Evolutionary conservation across 148 eudicot genomes (phyloP), one percentile per base, ranked within the genome.

Genomic region (Vaccinium corymbosum): DNA sequence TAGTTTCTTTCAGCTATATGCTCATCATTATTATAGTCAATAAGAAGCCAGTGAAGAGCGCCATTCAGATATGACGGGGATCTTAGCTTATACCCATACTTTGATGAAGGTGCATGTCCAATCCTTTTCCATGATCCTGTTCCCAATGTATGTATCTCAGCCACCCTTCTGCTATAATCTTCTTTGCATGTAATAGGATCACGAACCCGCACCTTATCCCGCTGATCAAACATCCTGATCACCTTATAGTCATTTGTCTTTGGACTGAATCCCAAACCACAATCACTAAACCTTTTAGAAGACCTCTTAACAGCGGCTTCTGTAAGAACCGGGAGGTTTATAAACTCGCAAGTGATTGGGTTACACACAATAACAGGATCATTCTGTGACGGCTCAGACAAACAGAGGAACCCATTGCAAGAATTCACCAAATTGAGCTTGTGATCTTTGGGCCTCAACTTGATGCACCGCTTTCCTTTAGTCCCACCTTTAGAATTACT

Each of bases 291-390:
- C 1, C 6, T 38, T 22, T 25, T 61, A 12, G 1, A 19, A 56
- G 17, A 1, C n/a, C 20, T 3, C 59, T 42, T 0, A 19, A 16
- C 20, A 20, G 49, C 5, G 6, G 46, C 5, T 27, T 15, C 11
- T 73, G 64, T 7, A 38, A 51, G 38, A 4, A 7, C 25, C 0
- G 87, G 86, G 29, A 76, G 61, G 68, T 82, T 46, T 49, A 75
- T 46, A 70, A 53, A 88, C 53, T 86, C 86, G 4, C 85, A 82
- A 0, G 86, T 83, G 16, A 85, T 48, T 16, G 88, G 90, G 72
- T 88, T 88, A 76, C 83, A 88, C 48, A 88, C 82, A 2, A 80
- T 49, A 75, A 81, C 59, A 2, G 62, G 79, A 71, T 86, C 80
- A 74, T 51, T 61, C 51, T 6, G 15, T 0, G 15, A 51, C 2